phyloP scores from a whole-genome alignment of 192 early-diverging fungal genomes.

The Kappamyces sp. region DNA sequence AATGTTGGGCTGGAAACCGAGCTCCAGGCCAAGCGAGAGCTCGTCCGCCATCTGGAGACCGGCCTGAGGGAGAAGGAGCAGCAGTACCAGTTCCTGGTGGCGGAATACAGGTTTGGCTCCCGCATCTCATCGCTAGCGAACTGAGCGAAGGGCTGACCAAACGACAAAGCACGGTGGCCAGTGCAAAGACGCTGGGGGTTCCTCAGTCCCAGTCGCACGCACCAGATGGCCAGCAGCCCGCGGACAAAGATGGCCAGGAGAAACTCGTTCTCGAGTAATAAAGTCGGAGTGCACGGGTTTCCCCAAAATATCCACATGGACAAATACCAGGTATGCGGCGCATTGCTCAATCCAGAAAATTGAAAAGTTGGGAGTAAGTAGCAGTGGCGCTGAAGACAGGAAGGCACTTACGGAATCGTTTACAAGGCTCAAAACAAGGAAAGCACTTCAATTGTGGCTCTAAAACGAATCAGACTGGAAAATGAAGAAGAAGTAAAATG shows the following conservation, averaged over 20 bases:
- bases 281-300: too few relatives aligned
- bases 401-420: constrained; percentile 89
- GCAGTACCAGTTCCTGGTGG: constrained; percentile 46
- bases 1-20: constrained; percentile 27
- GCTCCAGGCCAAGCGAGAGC: constrained; percentile 21
- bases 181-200: too few relatives aligned
- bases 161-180: too few relatives aligned
- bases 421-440: constrained; percentile 98
- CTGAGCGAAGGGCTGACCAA: too few relatives aligned
- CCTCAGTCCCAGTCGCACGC: too few relatives aligned
- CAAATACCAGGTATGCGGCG: constrained; percentile 14
- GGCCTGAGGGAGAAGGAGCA: constrained; percentile 39
- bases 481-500: constrained; percentile 53
- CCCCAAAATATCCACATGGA: constrained; percentile 11
- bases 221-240: too few relatives aligned
- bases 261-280: too few relatives aligned
- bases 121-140: too few relatives aligned
- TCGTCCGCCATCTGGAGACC: constrained; percentile 22
- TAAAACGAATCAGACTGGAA: constrained; percentile 73
- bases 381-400: constrained; percentile 3
- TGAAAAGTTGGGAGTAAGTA: constrained; percentile 93
- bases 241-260: too few relatives aligned
- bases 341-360: constrained; percentile 75
- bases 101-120: constrained; percentile 50
- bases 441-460: constrained; percentile 91